Conservation (phyloP, 1,284 basidiomycete genomes). For the Puccinia triticina region DNA sequence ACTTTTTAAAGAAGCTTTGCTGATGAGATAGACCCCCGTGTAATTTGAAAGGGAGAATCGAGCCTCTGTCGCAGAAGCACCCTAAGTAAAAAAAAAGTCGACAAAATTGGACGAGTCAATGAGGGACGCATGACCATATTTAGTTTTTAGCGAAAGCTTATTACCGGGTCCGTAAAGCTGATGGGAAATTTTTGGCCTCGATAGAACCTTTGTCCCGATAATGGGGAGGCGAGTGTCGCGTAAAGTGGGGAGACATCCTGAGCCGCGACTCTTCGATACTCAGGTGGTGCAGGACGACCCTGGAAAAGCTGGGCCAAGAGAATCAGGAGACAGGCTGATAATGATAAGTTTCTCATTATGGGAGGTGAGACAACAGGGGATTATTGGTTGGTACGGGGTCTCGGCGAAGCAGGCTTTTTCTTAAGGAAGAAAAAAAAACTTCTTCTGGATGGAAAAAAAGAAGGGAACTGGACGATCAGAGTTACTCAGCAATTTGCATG, state of each 20-base stretch:
- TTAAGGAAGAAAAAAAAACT: neutral
- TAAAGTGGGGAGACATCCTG: neutral
- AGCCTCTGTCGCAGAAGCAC: conserved; percentile 10
- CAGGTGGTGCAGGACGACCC: conserved; percentile 1
- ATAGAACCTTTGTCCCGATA: conserved; percentile 15
- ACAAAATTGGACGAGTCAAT: neutral
- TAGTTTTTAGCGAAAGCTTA: neutral
- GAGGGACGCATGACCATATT: too few relatives aligned
- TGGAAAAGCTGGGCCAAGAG: neutral
- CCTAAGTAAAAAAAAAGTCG: neutral
- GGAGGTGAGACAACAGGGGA: neutral
- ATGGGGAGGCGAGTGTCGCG: conserved; percentile 18
- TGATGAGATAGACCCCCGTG: conserved; percentile 4
- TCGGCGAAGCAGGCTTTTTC: neutral
- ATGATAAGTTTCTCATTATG: neutral
- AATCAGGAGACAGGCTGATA: neutral
- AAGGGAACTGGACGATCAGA: neutral
- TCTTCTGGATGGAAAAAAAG: neutral
- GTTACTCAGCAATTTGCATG: neutral
- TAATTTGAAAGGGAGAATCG: conserved; percentile 28
- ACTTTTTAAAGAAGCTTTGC: neutral
- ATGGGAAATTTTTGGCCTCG: neutral
- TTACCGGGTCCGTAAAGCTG: conserved; percentile 19
- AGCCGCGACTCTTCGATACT: neutral
- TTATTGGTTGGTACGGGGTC: neutral